Evolutionary conservation across 2,329 filamentous ascomycete species (phyloP), one percentile per base, ranked within the genome.

Genomic region (Colletotrichum trifolii): DNA sequence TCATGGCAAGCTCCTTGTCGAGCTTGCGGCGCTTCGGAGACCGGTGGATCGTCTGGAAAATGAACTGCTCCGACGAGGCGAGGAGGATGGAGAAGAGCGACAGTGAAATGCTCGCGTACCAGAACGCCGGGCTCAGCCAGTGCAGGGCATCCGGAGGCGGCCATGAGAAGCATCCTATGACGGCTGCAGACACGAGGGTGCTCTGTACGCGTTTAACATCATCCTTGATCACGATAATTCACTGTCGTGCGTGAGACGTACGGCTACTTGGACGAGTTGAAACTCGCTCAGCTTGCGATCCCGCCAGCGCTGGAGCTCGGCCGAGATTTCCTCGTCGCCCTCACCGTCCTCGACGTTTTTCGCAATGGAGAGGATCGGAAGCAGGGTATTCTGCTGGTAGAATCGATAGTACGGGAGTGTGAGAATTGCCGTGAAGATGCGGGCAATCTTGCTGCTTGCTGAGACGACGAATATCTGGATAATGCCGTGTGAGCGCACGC

Each of bases 151-250:
- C 69, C 6, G 64, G 66, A 2, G 64, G 17, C 12, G 57, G 57
- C 72, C 72, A 74, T 3, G 72, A 74, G 60, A 73, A 73, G 47
- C 68, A 71, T 11, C 70, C 71, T 42, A 73, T 74, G 12, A 73
- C 72, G 7, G 72, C 71, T 4, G 70, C 70, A 1, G 71, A 69
- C 3, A 73, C 63, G 4, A 74, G 66, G 6, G 71, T 72, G 8
- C 65, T 65, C 71, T 73, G 8, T 9, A 6, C 10, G 12, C 6
- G n/a, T 10, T 34, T n/a, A 12, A 33, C 35, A 35, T 43, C 40
- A n/a, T 34, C 25, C 25, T 25, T 5, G 3, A 25, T 25, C 25
- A 25, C 25, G 3, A 25, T 25, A 25, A 4, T 25, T 25, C 4
- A 25, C 25, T 25, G 25, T 25, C 25, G 25, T 25, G 25, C 25